Base-by-base conservation (phyloP, 331 rosid genomes). In the Prunus yedoensis region DNA sequence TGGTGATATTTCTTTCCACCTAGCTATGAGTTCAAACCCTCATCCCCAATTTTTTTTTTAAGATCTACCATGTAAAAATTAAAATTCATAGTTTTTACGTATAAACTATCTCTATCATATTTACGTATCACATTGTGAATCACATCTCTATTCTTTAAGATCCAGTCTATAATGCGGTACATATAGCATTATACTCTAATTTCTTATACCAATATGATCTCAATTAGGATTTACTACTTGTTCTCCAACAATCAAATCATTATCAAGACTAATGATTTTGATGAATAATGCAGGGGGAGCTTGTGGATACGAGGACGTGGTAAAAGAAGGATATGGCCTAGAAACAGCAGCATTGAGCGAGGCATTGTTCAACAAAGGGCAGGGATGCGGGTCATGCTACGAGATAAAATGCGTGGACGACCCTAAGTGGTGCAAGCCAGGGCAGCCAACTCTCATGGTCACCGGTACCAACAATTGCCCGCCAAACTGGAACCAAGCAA, bases 391-490 rank as follows among this genome's bases (percentile, higher is more conserved):
- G 1, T 86, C 94, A 30, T 94, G 98, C 71, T 91, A 58, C n/a
- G 92, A 94, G 77, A 78, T 94, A 21, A 83, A 82, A 84, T 91
- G 97, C 56, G 71, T 66, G 9, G 79, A 88, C 12, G 56, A 76
- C 47, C 73, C 83, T 12, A 43, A 86, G 62, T 78, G 87, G 89
- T 94, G 97, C 82, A 91, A 84, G 75, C 62, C 73, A 14, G 86
- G 87, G 0, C 72, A 70, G 68, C 62, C 81, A 2, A 83, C 97
- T 18, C 63, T 94, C 11, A 0, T 76, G 10, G 91, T 94, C 10
- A 90, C 94, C 0, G 97, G 87, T 10, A 90, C 98, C 32, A 83
- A 94, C 73, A 79, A 77, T 30, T 91, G 97, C 66, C 97, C 94
- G 4, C 91, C 96, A 0, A 88, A 88, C 73, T 76, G 57, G 50